phyloP scores from a whole-genome alignment of 2,329 filamentous ascomycete genomes.

The Samsoniella hepiali region DNA sequence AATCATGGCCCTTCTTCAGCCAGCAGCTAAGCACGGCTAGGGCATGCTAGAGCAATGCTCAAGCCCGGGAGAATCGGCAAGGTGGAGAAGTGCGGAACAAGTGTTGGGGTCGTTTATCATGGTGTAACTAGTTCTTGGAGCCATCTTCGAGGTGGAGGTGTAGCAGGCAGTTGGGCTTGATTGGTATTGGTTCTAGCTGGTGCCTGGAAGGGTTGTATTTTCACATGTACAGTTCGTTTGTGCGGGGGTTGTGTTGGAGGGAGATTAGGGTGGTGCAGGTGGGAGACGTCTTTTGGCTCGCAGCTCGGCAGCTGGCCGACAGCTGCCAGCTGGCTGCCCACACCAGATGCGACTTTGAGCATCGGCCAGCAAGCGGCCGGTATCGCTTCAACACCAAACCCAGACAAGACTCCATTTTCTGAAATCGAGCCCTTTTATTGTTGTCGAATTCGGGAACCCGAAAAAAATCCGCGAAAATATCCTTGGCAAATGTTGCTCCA shows the following conservation, averaged over 20 bases:
- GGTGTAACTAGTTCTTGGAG: not conserved
- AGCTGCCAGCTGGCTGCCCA: constrained; percentile 8
- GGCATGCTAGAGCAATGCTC: not conserved
- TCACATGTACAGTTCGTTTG: not conserved
- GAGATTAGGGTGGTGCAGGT: not conserved
- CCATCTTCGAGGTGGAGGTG: too few relatives aligned
- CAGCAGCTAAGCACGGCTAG: not conserved
- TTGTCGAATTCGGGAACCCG: not conserved
- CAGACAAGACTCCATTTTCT: not conserved
- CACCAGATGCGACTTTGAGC: not conserved
- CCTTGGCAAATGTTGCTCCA: not conserved
- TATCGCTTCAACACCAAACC: not conserved
- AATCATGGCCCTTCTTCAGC: constrained; percentile 2
- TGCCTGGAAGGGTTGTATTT: not conserved
- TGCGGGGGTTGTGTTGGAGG: not conserved
- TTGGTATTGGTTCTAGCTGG: not conserved
- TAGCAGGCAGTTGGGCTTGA: not conserved
- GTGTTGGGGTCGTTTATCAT: not conserved
- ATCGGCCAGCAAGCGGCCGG: not conserved
- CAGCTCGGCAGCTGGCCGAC: constrained; percentile 7
- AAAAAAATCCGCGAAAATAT: not conserved
- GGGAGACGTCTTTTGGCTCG: not conserved
- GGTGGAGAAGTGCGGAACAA: not conserved
- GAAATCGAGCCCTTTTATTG: not conserved
- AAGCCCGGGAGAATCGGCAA: not conserved